Base-by-base conservation (phyloP, 371 early-diverging fungal genomes). In the Blyttiomyces sp. region DNA sequence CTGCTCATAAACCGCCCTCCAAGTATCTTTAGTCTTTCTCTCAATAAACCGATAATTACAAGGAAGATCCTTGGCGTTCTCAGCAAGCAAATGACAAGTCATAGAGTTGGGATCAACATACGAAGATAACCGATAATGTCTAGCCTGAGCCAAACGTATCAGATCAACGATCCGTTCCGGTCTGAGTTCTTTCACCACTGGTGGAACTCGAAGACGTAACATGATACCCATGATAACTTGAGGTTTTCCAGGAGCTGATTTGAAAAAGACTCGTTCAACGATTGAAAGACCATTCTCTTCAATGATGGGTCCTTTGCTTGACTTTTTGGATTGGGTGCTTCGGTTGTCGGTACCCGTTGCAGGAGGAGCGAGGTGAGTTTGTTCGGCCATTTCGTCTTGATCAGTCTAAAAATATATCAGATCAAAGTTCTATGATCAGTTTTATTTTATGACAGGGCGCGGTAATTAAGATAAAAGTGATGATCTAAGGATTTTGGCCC, bases 151-250 rank as follows among this genome's bases (percentile, higher is more conserved):
- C 17, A 69, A 31, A 1, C 63, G 49, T 23, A 73, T 43, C 17
- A 76, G 32, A 50, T 73, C 73, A 11, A 73, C 42, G n/a, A 73
- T 43, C 16, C 77, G 46, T 24, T 63, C 54, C 6, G 49, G n/a
- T 26, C 49, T 39, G 13, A 65, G 24, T 11, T 3, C 19, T 16
- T 24, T 7, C 7, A 61, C 59, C 1, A 26, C 30, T 19, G 54
- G 59, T 9, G 74, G 74, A 13, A 66, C 53, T 13, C 50, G 30
- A 23, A 72, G 61, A 3, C 62, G 56, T 24, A 61, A 17, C 33
- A 56, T 43, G 31, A 68, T 53, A 34, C 50, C 59, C 72, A 76
- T 69, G 45, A 76, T 65, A 13, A 76, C 77, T 66, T 69, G 68
- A 36, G 68, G 68, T 32, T 49, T 56, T 3, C 46, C 43, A 17